Evolutionary conservation across 805 yeast species (phyloP).

Genomic region (Starmerella sp.): DNA sequence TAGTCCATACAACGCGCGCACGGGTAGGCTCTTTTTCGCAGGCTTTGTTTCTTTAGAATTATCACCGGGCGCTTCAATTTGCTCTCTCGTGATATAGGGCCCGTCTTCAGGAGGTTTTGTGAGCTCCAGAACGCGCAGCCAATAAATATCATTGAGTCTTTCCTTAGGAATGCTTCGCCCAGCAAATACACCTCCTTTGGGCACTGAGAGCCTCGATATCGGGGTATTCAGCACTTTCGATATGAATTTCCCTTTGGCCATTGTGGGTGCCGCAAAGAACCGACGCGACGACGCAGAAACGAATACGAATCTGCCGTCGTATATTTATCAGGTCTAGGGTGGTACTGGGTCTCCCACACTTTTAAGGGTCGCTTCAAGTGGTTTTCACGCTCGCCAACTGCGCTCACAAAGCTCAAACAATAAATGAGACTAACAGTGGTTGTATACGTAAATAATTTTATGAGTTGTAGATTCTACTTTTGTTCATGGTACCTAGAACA

Average conservation of each 20-base stretch:
- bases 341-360: too few relatives aligned
- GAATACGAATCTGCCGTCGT: background rate
- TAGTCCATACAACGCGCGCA: conserved; percentile 13
- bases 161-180: conserved; percentile 21
- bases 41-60: background rate
- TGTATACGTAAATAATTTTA: too few relatives aligned
- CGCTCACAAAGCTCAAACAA: too few relatives aligned
- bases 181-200: conserved; percentile 18
- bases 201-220: conserved; percentile 14
- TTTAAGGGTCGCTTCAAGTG: too few relatives aligned
- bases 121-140: conserved; percentile 20
- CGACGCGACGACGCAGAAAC: background rate
- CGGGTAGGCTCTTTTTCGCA: conserved; percentile 2
- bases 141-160: conserved; percentile 12
- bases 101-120: conserved; percentile 23
- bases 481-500: conserved; percentile 42
- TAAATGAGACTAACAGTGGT: too few relatives aligned
- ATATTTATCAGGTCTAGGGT: conserved; percentile 1
- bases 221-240: conserved; percentile 15
- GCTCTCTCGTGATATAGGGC: conserved; percentile 14
- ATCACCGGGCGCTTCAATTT: background rate
- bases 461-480: too few relatives aligned
- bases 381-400: too few relatives aligned
- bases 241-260: background rate
- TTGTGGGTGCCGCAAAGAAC: background rate